These are phyloP conservation scores for Myriosclerotinia curreyana DNA, from an alignment of 2,329 filamentous ascomycete species.

Conservation along the genomic window DNA sequence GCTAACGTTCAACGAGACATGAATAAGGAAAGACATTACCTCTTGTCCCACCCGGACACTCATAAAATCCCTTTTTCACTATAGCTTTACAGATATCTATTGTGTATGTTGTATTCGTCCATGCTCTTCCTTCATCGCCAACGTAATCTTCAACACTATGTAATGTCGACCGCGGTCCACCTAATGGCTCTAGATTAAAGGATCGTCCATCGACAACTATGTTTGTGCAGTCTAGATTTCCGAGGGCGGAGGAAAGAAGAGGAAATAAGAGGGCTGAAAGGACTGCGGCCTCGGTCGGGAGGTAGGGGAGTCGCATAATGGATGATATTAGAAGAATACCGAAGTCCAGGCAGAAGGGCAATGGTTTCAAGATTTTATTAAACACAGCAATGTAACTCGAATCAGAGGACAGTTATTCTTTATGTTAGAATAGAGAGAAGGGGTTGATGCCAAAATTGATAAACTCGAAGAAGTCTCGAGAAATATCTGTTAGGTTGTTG, in stretches of 20 bases:
- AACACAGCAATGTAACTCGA: neutral
- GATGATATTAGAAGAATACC: neutral
- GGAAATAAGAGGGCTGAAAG: constrained; percentile 36
- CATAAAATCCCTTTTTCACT: constrained; percentile 48
- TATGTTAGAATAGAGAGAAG: neutral
- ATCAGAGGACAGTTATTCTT: neutral
- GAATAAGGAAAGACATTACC: constrained; percentile 46
- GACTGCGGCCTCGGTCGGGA: constrained; percentile 32
- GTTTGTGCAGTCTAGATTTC: constrained; percentile 60
- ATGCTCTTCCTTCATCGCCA: constrained; percentile 46
- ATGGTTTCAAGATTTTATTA: neutral
- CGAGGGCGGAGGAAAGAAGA: constrained; percentile 34
- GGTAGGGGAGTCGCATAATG: constrained; percentile 34
- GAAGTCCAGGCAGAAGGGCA: neutral
- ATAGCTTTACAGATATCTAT: constrained; percentile 72
- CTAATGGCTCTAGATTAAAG: constrained; percentile 63
- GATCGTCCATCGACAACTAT: constrained; percentile 56
- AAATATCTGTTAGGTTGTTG: neutral
- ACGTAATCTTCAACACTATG: constrained; percentile 48
- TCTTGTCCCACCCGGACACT: constrained; percentile 68
- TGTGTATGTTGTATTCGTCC: constrained; percentile 76
- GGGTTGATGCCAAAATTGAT: neutral
- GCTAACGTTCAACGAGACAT: constrained; percentile 9
- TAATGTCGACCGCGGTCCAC: constrained; percentile 67
- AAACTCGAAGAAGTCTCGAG: neutral